Conservation (phyloP, 192 early-diverging fungal genomes). For the Backusella morwellensis region DNA sequence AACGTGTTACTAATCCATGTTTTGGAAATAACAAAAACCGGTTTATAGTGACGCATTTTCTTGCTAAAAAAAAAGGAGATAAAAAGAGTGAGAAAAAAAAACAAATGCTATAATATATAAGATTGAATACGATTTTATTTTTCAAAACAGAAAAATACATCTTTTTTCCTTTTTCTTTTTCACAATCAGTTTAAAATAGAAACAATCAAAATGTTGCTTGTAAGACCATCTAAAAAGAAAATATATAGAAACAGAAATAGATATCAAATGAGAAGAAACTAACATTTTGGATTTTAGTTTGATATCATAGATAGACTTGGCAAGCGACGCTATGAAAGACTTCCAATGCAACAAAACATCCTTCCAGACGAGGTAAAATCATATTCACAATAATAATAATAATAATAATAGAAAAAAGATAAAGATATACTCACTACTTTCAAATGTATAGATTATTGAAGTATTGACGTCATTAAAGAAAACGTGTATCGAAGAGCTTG, state of each 20-base stretch:
- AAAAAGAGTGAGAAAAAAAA: neutral
- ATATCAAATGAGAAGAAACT: neutral
- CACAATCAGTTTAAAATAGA: neutral
- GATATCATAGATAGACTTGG: neutral
- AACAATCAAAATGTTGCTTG: neutral
- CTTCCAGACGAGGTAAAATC: neutral
- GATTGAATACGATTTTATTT: neutral
- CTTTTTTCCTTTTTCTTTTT: neutral
- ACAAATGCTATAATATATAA: neutral
- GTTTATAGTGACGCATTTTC: neutral
- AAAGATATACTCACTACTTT: neutral
- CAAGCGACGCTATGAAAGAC: neutral
- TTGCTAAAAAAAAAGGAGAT: neutral
- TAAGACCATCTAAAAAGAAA: neutral
- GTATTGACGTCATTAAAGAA: neutral
- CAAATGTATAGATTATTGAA: neutral
- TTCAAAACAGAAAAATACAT: neutral
- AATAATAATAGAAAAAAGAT: too few species aligned
- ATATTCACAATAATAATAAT: too few species aligned
- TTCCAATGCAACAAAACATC: neutral
- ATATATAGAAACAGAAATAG: neutral
- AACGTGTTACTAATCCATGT: conserved; percentile 1
- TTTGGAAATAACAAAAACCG: conserved; percentile 5
- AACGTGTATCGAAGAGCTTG: neutral
- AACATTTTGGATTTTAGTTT: neutral